phyloP scores from a whole-genome alignment of 306 rosid species.

The Ormosia semicastrata region DNA sequence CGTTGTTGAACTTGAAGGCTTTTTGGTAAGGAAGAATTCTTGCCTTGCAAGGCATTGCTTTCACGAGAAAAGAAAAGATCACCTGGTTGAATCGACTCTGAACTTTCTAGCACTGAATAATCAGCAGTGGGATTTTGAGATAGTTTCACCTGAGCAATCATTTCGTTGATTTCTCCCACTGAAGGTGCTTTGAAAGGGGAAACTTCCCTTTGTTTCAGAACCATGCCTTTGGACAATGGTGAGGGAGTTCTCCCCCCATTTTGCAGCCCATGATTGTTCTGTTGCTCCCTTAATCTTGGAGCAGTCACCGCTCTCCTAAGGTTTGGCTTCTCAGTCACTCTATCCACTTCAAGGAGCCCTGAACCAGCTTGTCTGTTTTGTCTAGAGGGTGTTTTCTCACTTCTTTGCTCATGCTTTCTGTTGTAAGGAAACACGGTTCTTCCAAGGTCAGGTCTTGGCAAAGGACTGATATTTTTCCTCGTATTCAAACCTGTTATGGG shows the following conservation, averaged over 20 bases:
- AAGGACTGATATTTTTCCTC: slow-evolving; percentile 53
- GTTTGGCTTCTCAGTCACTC: slow-evolving; percentile 42
- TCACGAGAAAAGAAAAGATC: slow-evolving; percentile 86
- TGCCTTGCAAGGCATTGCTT: slow-evolving; percentile 35
- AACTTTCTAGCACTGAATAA: slow-evolving; percentile 38
- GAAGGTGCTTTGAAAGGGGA: slow-evolving; percentile 38
- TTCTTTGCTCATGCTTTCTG: slow-evolving; percentile 31
- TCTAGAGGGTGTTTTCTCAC: neutral
- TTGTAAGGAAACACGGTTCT: slow-evolving; percentile 49
- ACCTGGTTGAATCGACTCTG: slow-evolving; percentile 65
- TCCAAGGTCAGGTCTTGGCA: slow-evolving; percentile 46
- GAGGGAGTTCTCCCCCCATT: slow-evolving; percentile 36
- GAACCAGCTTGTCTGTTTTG: slow-evolving; percentile 13
- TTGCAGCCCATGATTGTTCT: slow-evolving; percentile 24
- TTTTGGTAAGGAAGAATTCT: slow-evolving; percentile 29
- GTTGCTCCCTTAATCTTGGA: slow-evolving; percentile 60
- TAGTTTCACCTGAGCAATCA: slow-evolving; percentile 55
- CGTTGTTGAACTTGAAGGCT: slow-evolving; percentile 23
- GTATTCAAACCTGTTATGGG: slow-evolving; percentile 24
- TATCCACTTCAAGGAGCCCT: slow-evolving; percentile 9
- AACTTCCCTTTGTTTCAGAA: slow-evolving; percentile 31
- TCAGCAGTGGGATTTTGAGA: slow-evolving; percentile 16
- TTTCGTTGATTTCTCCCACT: slow-evolving; percentile 66
- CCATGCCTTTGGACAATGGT: slow-evolving; percentile 22
- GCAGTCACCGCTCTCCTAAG: slow-evolving; percentile 61